Conservation (phyloP, 805 yeast species). For the Sugiyamaella smithiae region DNA sequence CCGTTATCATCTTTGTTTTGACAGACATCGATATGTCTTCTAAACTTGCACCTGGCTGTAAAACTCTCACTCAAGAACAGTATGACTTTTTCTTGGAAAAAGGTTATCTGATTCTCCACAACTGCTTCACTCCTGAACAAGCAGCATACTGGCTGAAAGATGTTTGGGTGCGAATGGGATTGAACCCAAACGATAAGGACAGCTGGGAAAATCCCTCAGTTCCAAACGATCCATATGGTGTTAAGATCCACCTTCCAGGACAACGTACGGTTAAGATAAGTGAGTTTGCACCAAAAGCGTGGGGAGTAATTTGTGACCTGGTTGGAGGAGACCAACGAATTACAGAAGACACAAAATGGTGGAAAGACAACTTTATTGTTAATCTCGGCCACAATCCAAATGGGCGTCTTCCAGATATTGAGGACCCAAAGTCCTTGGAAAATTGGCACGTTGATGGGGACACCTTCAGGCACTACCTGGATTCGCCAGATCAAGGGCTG, state of each 20-base stretch:
- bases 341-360: slow-evolving; percentile 1
- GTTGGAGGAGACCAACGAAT: slow-evolving; percentile 14
- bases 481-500: slow-evolving; percentile 14
- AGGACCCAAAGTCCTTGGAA: slow-evolving; percentile 10
- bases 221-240: slow-evolving; percentile 3
- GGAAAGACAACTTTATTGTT: slow-evolving; percentile 16
- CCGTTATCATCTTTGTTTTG: too few relatives aligned
- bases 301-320: slow-evolving; percentile 15
- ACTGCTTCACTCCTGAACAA: slow-evolving; percentile 14
- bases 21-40: not conserved
- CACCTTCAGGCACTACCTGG: slow-evolving; percentile 13
- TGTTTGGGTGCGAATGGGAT: slow-evolving; percentile 15
- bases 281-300: slow-evolving; percentile 16
- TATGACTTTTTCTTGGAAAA: slow-evolving; percentile 14
- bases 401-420: slow-evolving; percentile 2
- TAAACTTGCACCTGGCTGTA: slow-evolving; percentile 9
- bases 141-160: slow-evolving; percentile 18
- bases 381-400: slow-evolving; percentile 14
- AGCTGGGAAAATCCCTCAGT: slow-evolving; percentile 9
- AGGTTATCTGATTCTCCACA: slow-evolving; percentile 16
- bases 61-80: slow-evolving; percentile 10
- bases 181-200: slow-evolving; percentile 15
- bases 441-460: slow-evolving; percentile 19
- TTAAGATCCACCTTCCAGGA: slow-evolving; percentile 13
- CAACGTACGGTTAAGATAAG: slow-evolving; percentile 9